Conservation (phyloP, 2,329 filamentous ascomycete species). For the Fusarium floridanum region DNA sequence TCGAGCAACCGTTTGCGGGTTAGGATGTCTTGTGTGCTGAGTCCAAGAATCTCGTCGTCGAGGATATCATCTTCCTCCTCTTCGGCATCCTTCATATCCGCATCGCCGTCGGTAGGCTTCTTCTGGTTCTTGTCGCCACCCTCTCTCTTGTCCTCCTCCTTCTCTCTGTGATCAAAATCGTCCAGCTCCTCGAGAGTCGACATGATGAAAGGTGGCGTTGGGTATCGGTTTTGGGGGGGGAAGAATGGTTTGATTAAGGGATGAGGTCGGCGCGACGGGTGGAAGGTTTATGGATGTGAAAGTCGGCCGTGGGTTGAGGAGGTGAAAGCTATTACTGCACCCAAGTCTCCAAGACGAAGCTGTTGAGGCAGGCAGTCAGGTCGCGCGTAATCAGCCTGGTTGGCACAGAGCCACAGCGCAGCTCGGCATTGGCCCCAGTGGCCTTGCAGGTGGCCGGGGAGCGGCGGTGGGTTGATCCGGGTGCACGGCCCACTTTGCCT, state of each 20-base stretch:
- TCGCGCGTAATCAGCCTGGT: slow-evolving; percentile 49
- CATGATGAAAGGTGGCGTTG: slow-evolving; percentile 65
- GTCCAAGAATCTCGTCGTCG: slow-evolving; percentile 91
- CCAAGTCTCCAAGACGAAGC: slow-evolving; percentile 38
- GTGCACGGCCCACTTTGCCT: slow-evolving; percentile 29
- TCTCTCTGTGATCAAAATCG: slow-evolving; percentile 84
- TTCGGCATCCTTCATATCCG: slow-evolving; percentile 90
- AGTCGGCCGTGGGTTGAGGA: slow-evolving; percentile 18
- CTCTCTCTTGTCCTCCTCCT: slow-evolving; percentile 73
- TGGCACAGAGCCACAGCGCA: slow-evolving; percentile 21
- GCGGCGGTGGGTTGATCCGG: slow-evolving; percentile 45
- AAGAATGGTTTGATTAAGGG: background rate
- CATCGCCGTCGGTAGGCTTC: slow-evolving; percentile 76
- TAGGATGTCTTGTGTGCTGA: slow-evolving; percentile 94
- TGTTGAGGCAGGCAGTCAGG: slow-evolving; percentile 46
- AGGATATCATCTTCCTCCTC: slow-evolving; percentile 82
- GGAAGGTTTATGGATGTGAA: background rate
- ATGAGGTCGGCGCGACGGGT: background rate
- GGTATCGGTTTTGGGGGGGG: background rate
- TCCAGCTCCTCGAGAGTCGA: slow-evolving; percentile 94
- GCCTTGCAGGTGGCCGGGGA: slow-evolving; percentile 25
- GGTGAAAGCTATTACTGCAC: slow-evolving; percentile 32
- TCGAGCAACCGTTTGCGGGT: slow-evolving; percentile 92
- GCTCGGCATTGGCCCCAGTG: slow-evolving; percentile 31
- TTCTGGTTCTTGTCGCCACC: slow-evolving; percentile 53